These are phyloP conservation scores for Acer negundo DNA, from an alignment of 345 rosid genomes.

Conservation along the genomic window DNA sequence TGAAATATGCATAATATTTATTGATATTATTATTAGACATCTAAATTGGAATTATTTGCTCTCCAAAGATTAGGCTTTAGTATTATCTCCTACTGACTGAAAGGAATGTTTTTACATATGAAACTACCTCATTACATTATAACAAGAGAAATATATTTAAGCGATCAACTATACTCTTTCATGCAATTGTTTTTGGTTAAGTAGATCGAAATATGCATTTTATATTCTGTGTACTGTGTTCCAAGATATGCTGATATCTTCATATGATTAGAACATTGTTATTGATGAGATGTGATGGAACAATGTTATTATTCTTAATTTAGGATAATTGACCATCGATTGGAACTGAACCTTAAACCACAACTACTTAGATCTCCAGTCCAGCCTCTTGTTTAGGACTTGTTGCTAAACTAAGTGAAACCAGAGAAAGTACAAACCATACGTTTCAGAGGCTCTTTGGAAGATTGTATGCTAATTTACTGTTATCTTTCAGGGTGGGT, in stretches of 20 bases:
- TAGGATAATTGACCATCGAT: neutral
- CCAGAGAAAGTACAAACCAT: neutral
- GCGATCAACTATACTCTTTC: neutral
- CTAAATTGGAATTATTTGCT: neutral
- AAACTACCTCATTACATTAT: neutral
- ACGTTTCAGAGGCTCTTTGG: neutral
- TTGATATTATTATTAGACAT: neutral
- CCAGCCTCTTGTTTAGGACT: neutral
- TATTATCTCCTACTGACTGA: neutral
- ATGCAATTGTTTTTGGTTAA: neutral
- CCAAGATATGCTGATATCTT: neutral
- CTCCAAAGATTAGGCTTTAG: neutral
- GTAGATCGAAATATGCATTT: neutral
- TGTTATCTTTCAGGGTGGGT: conserved; percentile 73
- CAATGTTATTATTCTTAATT: neutral
- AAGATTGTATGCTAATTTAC: neutral
- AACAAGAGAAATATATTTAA: neutral
- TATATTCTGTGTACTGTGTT: too few relatives aligned
- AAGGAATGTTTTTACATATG: neutral
- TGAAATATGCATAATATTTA: neutral
- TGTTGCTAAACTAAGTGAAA: neutral
- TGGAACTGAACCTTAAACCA: neutral
- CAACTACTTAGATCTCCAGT: neutral
- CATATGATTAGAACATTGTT: neutral
- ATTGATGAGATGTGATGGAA: neutral